These are phyloP conservation scores for Yamadazyma songkhlaensis DNA, from an alignment of 1,139 yeast genomes.

Conservation along the genomic window DNA sequence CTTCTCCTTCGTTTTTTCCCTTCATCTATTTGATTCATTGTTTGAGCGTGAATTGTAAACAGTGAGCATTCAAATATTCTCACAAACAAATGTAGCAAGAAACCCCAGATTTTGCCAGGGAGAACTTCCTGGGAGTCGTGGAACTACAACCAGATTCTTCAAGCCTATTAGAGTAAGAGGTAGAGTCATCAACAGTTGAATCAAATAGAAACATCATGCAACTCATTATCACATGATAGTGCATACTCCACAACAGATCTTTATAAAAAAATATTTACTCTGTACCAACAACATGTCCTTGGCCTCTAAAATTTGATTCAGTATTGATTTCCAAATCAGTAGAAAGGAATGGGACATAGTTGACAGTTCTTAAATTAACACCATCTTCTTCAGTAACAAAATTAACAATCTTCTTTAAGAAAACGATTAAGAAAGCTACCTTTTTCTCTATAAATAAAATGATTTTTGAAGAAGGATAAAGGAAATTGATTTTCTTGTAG, in stretches of 20 bases:
- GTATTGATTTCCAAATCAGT: conserved; percentile 22
- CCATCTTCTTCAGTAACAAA: conserved; percentile 60
- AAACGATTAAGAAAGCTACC: conserved; percentile 45
- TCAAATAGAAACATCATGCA: too few species aligned
- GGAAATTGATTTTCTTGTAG: conserved; percentile 50
- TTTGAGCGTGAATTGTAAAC: too few species aligned
- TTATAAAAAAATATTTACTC: background rate
- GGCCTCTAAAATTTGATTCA: conserved; percentile 24
- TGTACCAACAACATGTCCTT: conserved; percentile 31
- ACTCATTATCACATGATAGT: too few species aligned
- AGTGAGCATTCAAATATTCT: too few species aligned
- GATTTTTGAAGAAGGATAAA: conserved; percentile 66
- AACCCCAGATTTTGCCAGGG: too few species aligned
- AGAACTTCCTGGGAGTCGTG: too few species aligned
- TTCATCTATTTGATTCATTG: background rate
- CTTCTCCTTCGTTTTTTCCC: background rate
- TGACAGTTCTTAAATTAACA: conserved; percentile 37
- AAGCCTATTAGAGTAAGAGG: too few species aligned
- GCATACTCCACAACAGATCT: too few species aligned
- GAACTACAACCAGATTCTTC: too few species aligned
- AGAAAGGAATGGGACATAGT: conserved; percentile 33
- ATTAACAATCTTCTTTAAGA: conserved; percentile 52
- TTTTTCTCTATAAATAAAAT: conserved; percentile 66
- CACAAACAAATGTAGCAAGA: too few species aligned
- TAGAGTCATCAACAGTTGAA: too few species aligned